Evolutionary conservation across 1,284 basidiomycete species (phyloP).

Genomic region (Microbotryomycetes sp.): DNA sequence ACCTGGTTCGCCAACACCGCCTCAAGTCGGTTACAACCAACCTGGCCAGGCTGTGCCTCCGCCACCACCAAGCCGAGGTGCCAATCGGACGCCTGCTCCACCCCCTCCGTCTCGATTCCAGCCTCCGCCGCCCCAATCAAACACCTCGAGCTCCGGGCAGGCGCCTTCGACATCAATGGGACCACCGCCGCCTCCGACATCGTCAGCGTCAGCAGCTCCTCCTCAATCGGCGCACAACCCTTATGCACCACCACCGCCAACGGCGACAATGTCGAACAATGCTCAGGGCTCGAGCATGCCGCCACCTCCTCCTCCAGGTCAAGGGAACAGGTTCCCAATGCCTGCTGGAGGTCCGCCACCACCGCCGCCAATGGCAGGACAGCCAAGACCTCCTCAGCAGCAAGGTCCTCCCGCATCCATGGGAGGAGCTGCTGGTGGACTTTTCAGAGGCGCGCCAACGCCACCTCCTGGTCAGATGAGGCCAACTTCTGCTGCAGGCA

Average conservation of each 20-base stretch:
- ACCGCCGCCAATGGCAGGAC: constrained; percentile 4
- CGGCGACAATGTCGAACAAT: constrained; percentile 1
- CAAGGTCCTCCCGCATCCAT: not conserved
- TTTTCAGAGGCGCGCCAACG: constrained; percentile 3
- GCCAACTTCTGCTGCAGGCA: not conserved
- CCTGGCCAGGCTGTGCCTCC: constrained; percentile 38
- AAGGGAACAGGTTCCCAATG: not conserved
- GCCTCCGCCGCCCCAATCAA: constrained; percentile 8
- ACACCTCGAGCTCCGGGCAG: constrained; percentile 11
- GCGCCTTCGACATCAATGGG: constrained; percentile 32
- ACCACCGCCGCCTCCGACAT: constrained; percentile 32
- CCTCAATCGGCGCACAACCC: constrained; percentile 27
- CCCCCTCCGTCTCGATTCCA: constrained; percentile 37
- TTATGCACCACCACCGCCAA: constrained; percentile 41
- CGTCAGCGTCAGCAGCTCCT: constrained; percentile 37
- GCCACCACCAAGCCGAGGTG: constrained; percentile 34
- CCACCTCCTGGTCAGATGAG: constrained; percentile 4
- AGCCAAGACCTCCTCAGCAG: constrained; percentile 1
- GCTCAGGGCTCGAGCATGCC: constrained; percentile 15
- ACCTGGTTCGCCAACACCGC: constrained; percentile 37
- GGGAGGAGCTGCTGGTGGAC: no score
- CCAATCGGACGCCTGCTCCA: constrained; percentile 34
- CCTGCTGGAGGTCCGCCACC: constrained; percentile 36
- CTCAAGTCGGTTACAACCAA: constrained; percentile 23
- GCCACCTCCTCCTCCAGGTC: constrained; percentile 29